Percentiles rank a stretch among this genome's conserved stretches.
Conservation (phyloP, 352 stramenopile species). For the Phytophthora uliginosa region DNA sequence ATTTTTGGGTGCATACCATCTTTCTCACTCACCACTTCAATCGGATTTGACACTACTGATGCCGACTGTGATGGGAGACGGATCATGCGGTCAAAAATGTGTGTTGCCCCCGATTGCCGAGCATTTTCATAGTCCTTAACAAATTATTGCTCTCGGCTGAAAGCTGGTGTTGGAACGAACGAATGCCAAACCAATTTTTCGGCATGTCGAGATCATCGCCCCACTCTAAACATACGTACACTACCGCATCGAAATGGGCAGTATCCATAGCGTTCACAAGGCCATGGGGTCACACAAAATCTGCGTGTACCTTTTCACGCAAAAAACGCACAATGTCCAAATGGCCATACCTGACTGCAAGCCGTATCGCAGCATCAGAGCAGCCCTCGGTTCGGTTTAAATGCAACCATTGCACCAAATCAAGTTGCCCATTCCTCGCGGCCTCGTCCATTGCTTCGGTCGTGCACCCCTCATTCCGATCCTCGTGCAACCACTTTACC, state of each 20-base stretch:
- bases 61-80: no score
- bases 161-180: no score
- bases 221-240: not conserved
- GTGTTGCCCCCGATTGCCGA: no score
- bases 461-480: not conserved
- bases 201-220: not conserved
- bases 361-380: not conserved
- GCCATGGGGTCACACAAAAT: not conserved
- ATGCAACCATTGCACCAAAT: not conserved
- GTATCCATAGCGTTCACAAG: not conserved
- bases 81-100: no score
- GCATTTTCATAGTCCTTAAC: no score
- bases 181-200: no score
- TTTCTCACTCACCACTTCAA: no score
- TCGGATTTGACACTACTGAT: no score
- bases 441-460: not conserved
- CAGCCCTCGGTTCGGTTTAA: not conserved
- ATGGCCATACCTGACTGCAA: not conserved
- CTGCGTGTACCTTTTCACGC: not conserved
- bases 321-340: not conserved
- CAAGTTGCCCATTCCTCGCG: not conserved
- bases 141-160: no score
- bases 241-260: not conserved
- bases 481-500: not conserved
- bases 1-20: no score